Conservation (phyloP, 108 stramenopile genomes). For the Conticribra guillardii region DNA sequence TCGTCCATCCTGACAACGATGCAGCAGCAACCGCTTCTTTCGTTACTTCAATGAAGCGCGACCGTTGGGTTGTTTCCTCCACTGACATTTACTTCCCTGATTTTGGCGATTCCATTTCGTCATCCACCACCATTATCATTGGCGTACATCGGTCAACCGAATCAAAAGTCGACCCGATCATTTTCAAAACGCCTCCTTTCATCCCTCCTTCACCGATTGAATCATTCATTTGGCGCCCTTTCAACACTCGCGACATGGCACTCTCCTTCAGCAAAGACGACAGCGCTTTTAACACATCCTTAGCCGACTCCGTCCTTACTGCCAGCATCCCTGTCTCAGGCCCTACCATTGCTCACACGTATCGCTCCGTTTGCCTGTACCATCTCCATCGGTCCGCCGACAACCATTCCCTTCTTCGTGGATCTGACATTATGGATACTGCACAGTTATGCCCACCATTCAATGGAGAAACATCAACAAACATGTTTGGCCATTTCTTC, state of each 20-base stretch:
- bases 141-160: not conserved
- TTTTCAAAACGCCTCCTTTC: not conserved
- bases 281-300: too few relatives aligned
- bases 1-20: not conserved
- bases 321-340: too few relatives aligned
- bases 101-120: conserved; percentile 10
- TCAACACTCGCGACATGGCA: conserved; percentile 1
- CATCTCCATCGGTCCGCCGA: too few relatives aligned
- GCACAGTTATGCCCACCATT: not conserved
- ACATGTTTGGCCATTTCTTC: conserved; percentile 14
- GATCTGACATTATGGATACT: not conserved
- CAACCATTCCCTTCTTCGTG: not conserved
- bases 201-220: not conserved
- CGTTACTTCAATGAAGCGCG: not conserved
- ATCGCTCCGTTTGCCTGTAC: too few relatives aligned
- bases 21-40: not conserved
- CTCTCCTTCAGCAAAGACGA: too few relatives aligned
- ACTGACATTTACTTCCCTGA: not conserved
- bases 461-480: not conserved
- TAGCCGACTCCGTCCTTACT: too few relatives aligned
- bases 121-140: not conserved
- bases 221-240: not conserved
- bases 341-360: too few relatives aligned
- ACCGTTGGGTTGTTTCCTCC: not conserved
- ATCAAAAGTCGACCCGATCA: not conserved